Evolutionary conservation across 2,329 filamentous ascomycete species (phyloP), one percentile per base, ranked within the genome.

Genomic region (Aspergillus hortae): DNA sequence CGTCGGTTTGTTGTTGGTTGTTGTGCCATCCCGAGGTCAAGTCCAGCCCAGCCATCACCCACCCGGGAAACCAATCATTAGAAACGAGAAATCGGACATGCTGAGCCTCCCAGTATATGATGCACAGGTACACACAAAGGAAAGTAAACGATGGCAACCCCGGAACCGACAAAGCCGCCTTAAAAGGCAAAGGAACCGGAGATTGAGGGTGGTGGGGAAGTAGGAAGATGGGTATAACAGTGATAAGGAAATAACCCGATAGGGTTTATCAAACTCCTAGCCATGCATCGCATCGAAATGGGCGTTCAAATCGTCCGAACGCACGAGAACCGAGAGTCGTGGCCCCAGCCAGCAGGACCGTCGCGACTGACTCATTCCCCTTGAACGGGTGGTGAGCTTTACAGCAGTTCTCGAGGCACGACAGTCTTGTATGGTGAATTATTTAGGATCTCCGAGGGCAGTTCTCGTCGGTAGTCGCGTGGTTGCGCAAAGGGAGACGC

Each of bases 401-500:
- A 56, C 51, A 55, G 62, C 51, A 65, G 51, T 36, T 60, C 49
- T 12, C 40, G 40, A 21, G 43, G 55, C 21, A 55, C 52, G 23
- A 58, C 42, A 10, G 57, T 51, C 45, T 64, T 63, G 52, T 56
- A 61, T 19, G 61, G 54, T n/a, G 61, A 65, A 38, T 66, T 62
- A 21, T 58, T 58, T 27, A 68, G 56, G 56, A 66, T 59, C 48
- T 70, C 66, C 48, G 68, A 70, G 25, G 66, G 67, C 33, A 70
- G 56, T 30, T 55, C 60, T 46, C 69, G 63, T 46, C 66, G 69
- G 54, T 70, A 69, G 55, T 72, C 68, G 56, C 67, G 61, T 23
- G 70, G 67, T 47, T 72, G 70, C 33, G 71, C 66, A 52, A 74
- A 72, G n/a, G 70, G 70, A 3, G 72, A 74, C 35, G 66, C 61